A percentile compares a stretch with the other conserved stretches of the same genome.
phyloP scores from a whole-genome alignment of 495 filamentous ascomycete genomes.

The Elaphomyces granulatus region DNA sequence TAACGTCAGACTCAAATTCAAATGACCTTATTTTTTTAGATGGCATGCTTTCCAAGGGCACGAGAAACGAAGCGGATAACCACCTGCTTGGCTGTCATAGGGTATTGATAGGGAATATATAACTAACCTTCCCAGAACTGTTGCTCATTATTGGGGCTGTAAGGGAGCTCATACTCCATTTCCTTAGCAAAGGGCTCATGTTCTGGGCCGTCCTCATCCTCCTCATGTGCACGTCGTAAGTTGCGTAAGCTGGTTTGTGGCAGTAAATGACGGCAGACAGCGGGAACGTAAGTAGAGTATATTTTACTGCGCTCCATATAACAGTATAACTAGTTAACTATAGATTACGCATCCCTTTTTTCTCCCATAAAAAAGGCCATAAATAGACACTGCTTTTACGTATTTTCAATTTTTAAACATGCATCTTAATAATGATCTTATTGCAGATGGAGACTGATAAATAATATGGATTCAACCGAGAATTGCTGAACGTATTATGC shows the following conservation, averaged over 20 bases:
- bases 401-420: too few species aligned
- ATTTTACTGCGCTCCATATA: too few species aligned
- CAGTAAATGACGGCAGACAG: too few species aligned
- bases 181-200: constrained; percentile 11
- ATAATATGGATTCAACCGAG: too few species aligned
- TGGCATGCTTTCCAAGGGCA: constrained; percentile 9
- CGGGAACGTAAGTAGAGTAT: too few species aligned
- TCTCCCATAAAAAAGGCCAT: too few species aligned
- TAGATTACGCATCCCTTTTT: too few species aligned
- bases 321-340: too few species aligned
- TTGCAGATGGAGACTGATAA: too few species aligned
- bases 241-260: background rate
- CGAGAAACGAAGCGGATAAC: background rate
- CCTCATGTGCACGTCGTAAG: background rate
- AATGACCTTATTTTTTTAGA: constrained; percentile 3
- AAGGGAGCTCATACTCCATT: constrained; percentile 45
- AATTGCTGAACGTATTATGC: too few species aligned
- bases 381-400: too few species aligned
- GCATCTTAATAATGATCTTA: too few species aligned
- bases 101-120: constrained; percentile 2
- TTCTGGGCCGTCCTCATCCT: constrained; percentile 2
- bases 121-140: constrained; percentile 84
- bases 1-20: background rate
- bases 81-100: background rate
- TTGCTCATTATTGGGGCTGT: constrained; percentile 64